Base-by-base conservation (phyloP, 768 basidiomycete species). In the Naganishia friedmannii region DNA sequence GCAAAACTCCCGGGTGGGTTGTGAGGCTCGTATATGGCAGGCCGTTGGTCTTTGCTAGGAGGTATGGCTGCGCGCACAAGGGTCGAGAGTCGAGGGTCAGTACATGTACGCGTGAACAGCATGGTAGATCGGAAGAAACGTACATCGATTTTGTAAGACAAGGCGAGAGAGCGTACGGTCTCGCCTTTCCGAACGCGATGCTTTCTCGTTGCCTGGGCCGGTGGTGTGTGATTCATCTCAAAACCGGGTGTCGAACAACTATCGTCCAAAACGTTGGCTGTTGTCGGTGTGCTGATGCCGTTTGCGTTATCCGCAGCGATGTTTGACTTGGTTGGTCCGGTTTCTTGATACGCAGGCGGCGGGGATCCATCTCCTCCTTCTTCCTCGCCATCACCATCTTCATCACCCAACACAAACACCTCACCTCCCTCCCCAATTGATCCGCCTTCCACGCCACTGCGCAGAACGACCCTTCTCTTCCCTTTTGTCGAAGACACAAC, bases 141-240 rank as follows among this genome's bases (percentile, higher is more conserved):
- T 73, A 80, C 79, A 70, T 80, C 79, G 10, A 76, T 72, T 3
- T 73, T 77, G 65, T 80, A 80, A 29, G 65, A 67, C 34, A 73
- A 66, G 2, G 78, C 72, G 15, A 80, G 72, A 5, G 68, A 46
- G 15, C 77, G 69, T 0, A 80, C 19, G 0, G 77, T 80, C 53
- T 80, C 79, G 3, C 68, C 68, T 31, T 68, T 55, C 15, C 37
- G 51, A 26, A 80, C 58, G 1, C 71, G 67, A 74, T 80, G 78
- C 13, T 6, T 51, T 29, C 53, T 70, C 15, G 77, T 21, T 15
- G 65, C 7, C 29, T 34, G 28, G 15, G 4, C 5, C 29, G 15
- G 5, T 13, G 28, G 31, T n/a, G 39, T 34, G 0, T 26, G 39
- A 37, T 66, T 26, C 68, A 26, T 37, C 21, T 37, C 65, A 34